Base-by-base conservation (phyloP, 345 rosid genomes). In the Kandelia obovata region DNA sequence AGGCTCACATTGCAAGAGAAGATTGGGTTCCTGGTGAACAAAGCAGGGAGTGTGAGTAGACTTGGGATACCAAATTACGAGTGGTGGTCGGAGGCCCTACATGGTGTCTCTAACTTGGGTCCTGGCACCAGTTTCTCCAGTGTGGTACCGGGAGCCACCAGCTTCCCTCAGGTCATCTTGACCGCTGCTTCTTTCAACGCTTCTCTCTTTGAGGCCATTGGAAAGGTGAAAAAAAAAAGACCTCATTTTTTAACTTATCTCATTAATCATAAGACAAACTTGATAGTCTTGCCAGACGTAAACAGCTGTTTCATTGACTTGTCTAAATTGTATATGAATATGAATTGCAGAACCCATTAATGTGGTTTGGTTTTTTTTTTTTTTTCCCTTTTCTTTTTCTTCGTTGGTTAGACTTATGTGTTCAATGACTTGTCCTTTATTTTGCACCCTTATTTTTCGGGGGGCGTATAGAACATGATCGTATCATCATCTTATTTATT, bases 81-180 rank as follows among this genome's bases (percentile, higher is more conserved):
- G 75, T 95, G 99, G 99, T 95, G 97, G 99, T 89, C 96, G 0
- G 98, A 94, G 84, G 98, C 97, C 35, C 77, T 94, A 69, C 98
- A 94, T 51, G 98, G 99, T 32, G 96, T 92, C 46, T 92, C 97
- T n/a, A 57, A 90, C 69, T 79, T 82, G 17, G 99, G 99, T 6
- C 92, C 88, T 0, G 96, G 96, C 1, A 92, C 96, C 0, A 82
- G 17, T 61, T 95, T 95, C 71, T 76, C 86, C 58, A 65, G 69
- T 49, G 52, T 58, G 23, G 91, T 92, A 34, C 96, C 99, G 0
- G 99, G 90, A 0, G 99, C 99, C 6, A 95, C 99, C 1, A 95
- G 96, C 65, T 95, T 95, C 67, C 99, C 99, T 61, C 95, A 87
- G 77, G 96, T 92, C 73, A 95, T 95, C 71, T 82, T 90, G 68